Evolutionary conservation across 192 early-diverging fungal genomes (phyloP), one percentile per base, ranked within the genome.

Genomic region (Entomortierella lignicola): DNA sequence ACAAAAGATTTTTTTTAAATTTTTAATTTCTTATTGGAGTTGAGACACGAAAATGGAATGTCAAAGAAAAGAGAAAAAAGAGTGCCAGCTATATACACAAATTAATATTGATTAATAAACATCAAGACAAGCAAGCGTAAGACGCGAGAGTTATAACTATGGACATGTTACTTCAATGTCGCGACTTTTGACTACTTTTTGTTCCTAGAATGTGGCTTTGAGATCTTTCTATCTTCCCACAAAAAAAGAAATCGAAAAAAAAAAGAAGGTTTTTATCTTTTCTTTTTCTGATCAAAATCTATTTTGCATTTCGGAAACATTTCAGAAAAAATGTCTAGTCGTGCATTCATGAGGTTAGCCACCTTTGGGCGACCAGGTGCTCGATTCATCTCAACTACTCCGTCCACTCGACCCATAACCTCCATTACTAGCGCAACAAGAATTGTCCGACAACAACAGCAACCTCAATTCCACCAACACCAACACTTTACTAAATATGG

Each of bases 341-440:
- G 69, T n/a, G 53, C 53, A 71, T 63, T 71, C 60, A 71, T 18
- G 11, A 3, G 31, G 12, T 51, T 60, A n/a, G 59, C 69, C 39
- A 26, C n/a, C 26, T 23, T 54, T 6, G 32, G 32, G 3, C 13
- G 32, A 2, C 17, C 62, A 54, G 7, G n/a, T 7, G 18, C 50
- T 7, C 56, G 47, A 30, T 27, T 21, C 17, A 55, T 29, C 31
- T 25, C 47, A 30, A 31, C 17, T 52, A 43, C 26, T 39, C 56
- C 21, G 29, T 20, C 26, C 18, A 50, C 47, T 4, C n/a, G n/a
- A 12, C 5, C 52, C 3, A 2, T 27, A 27, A 12, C 25, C n/a
- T 25, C n/a, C 3, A 18, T 54, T 26, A 27, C 52, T 13, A 13
- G 52, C 2, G 23, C 52, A 7, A 25, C 26, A 18, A 18, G 52